Percentiles rank a stretch among this genome's conserved stretches.
These are phyloP conservation scores for Podaxis carcinomalis DNA, from an alignment of 768 basidiomycete species.

Conservation along the genomic window DNA sequence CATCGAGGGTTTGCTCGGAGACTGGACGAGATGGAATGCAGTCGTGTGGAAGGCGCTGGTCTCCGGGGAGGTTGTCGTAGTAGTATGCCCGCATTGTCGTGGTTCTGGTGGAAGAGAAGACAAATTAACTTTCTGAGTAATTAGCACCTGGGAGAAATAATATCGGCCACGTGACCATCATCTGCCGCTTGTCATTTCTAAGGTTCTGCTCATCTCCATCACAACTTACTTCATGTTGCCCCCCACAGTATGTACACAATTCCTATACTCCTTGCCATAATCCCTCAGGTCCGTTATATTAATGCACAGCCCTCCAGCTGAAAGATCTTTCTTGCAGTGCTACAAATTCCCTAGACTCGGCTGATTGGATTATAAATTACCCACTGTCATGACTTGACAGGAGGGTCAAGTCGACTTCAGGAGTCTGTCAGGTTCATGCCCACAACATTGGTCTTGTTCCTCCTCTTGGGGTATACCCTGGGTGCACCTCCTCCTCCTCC, in stretches of 20 bases:
- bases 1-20: slow-evolving; percentile 38
- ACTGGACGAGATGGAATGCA: slow-evolving; percentile 56
- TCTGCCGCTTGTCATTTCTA: no score
- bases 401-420: background rate
- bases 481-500: background rate
- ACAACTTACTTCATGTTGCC: no score
- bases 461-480: background rate
- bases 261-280: no score
- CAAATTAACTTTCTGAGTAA: background rate
- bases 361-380: background rate
- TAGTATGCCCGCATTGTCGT: slow-evolving; percentile 67
- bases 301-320: no score
- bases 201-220: no score
- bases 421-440: background rate
- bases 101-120: background rate
- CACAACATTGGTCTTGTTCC: background rate
- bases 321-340: background rate
- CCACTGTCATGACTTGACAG: background rate
- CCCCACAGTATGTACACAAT: no score
- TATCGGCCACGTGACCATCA: no score
- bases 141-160: no score
- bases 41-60: slow-evolving; percentile 81
- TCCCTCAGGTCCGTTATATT: no score
- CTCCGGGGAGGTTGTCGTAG: slow-evolving; percentile 69
- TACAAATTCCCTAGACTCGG: background rate